A percentile compares a stretch with the other conserved stretches of the same genome.
These are phyloP conservation scores for Diospyros lotus DNA, from an alignment of 148 eudicot species.

Conservation along the genomic window DNA sequence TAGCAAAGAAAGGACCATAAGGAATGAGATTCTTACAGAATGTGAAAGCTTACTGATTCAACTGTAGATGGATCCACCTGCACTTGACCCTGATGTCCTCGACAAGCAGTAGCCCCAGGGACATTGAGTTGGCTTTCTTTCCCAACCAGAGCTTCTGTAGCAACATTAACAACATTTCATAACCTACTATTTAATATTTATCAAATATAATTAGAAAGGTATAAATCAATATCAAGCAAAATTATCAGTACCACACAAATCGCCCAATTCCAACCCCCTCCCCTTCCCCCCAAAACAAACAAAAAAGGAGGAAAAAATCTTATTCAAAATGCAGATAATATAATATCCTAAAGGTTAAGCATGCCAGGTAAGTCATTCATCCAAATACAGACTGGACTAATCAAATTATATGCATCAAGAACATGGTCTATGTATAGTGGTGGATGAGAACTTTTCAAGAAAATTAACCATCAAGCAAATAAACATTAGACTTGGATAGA, in stretches of 20 bases:
- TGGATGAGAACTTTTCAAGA: neutral
- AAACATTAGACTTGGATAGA: neutral
- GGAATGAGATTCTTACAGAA: neutral
- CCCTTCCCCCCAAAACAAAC: too few species aligned
- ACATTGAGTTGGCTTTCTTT: conserved; percentile 12
- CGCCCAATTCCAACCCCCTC: too few species aligned
- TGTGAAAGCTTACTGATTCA: conserved; percentile 23
- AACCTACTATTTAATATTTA: too few species aligned
- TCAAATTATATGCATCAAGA: neutral
- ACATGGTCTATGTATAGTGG: neutral
- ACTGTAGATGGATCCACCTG: conserved; percentile 15
- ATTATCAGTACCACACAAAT: too few species aligned
- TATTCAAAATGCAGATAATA: too few species aligned
- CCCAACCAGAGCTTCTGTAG: conserved; percentile 13
- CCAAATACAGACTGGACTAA: neutral
- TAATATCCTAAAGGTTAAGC: too few species aligned
- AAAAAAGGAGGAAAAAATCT: too few species aligned
- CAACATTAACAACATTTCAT: neutral
- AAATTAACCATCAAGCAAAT: neutral
- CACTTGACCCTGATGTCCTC: conserved; percentile 8
- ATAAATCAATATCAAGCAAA: too few species aligned
- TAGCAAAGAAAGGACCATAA: conserved; percentile 5
- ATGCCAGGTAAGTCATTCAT: neutral
- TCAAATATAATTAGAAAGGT: too few species aligned
- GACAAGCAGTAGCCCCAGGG: conserved; percentile 14